Evolutionary conservation across 495 filamentous ascomycete species (phyloP), one percentile per base, ranked within the genome.

Genomic region (Xylaria bambusicola): DNA sequence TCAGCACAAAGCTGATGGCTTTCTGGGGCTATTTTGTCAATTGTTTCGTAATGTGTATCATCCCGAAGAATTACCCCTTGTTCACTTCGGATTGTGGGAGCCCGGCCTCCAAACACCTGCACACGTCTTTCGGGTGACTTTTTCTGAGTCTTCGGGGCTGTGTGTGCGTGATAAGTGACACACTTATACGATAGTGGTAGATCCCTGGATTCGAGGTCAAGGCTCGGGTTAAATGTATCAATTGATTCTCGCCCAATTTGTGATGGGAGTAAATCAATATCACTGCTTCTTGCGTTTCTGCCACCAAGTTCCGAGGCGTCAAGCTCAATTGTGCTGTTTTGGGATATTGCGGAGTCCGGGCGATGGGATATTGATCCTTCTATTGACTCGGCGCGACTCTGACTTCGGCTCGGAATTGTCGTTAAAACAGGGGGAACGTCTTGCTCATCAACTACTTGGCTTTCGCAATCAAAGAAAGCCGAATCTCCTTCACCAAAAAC

Each of bases 11-110:
- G 33, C 8, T 15, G 18, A 40, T 12, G 21, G 15, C 18, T 53
- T 13, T 47, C 57, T 15, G 40, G 48, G 8, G 40, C 46, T 41
- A 38, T 36, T 9, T 18, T 8, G 18, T 17, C 31, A 10, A 15
- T 18, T 38, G 31, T 33, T 33, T 53, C 57, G 41, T 31, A 45
- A 18, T 60, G 38, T 20, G 40, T 63, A 27, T 68, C 68, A 27
- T 70, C 68, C 42, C 65, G 62, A 46, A 68, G 45, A 50, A 70
- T 70, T 3, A 70, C 63, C 1, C 68, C 68, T 61, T 68, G 66
- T 38, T 71, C 68, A 10, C 66, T 68, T 59, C 63, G 59, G 51
- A 68, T 66, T 26, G 68, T 66, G 27, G 59, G 63, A 41, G 66
- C 58, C 10, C 54, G 41, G 20, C 66, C 61, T 20, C 63, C 61